phyloP scores from a whole-genome alignment of 176 grass and related monocot species.

The Areca catechu region DNA sequence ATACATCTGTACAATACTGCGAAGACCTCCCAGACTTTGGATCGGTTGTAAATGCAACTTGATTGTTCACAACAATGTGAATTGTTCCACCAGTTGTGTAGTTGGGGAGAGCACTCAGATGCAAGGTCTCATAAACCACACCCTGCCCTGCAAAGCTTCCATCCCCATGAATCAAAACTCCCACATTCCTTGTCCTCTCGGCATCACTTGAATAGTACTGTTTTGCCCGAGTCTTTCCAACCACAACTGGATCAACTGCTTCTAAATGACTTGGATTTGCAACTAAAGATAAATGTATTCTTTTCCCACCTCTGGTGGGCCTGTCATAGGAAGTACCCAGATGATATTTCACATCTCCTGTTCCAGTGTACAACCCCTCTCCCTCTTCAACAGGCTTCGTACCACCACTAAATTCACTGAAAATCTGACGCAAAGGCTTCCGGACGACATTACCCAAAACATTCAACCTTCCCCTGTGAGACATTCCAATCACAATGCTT shows the following conservation, averaged over 20 bases:
- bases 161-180: constrained; percentile 19
- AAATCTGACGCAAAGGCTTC: constrained; percentile 39
- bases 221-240: constrained; percentile 30
- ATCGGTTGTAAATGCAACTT: constrained; percentile 23
- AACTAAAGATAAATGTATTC: constrained; percentile 27
- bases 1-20: constrained; percentile 20
- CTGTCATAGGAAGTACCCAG: constrained; percentile 37
- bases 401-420: constrained; percentile 38
- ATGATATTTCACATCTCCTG: constrained; percentile 40
- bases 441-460: constrained; percentile 33
- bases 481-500: constrained; percentile 45
- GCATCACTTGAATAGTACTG: constrained; percentile 27
- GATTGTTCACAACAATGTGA: constrained; percentile 24
- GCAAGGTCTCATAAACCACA: constrained; percentile 19
- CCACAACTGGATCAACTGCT: constrained; percentile 33
- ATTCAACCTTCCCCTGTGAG: constrained; percentile 35
- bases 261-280: constrained; percentile 37
- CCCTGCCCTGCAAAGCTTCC: constrained; percentile 25
- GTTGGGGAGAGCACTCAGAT: constrained; percentile 23
- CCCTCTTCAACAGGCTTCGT: constrained; percentile 32
- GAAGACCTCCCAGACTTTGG: constrained; percentile 14
- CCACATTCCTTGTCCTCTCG: constrained; percentile 12
- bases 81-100: constrained; percentile 27
- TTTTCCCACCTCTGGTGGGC: constrained; percentile 27
- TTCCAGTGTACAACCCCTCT: constrained; percentile 33